phyloP scores from a whole-genome alignment of 2,329 filamentous ascomycete species.

The Trichoderma sp. region DNA sequence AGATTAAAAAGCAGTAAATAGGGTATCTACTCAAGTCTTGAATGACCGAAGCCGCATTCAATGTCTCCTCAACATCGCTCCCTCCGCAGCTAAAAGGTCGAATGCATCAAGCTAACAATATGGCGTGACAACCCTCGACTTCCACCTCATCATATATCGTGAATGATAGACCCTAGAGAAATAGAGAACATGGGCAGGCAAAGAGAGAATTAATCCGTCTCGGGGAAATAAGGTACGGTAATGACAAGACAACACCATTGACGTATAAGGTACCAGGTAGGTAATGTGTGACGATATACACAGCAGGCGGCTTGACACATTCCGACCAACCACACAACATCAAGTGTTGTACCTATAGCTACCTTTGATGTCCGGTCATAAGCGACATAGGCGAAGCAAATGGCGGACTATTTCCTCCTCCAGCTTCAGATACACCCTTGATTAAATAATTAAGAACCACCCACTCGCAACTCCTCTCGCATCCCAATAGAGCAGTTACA shows the following conservation, averaged over 20 bases:
- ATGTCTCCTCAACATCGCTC: background rate
- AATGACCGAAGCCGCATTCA: background rate
- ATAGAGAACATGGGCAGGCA: no score
- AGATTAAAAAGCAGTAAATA: no score
- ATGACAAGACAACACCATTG: background rate
- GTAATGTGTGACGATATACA: no score
- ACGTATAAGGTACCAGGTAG: no score
- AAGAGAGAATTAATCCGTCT: background rate
- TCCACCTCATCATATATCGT: background rate
- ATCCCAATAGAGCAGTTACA: background rate
- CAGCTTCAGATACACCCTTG: background rate
- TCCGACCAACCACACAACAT: no score
- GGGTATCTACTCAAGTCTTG: no score
- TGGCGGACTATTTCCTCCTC: background rate
- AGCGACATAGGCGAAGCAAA: background rate
- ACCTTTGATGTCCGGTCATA: no score
- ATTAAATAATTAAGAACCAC: no score
- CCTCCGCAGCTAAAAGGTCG: background rate
- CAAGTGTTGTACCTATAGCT: no score
- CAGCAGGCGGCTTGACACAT: no score
- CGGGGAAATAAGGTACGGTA: no score
- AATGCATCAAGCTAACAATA: conserved; percentile 13
- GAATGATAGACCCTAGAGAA: no score
- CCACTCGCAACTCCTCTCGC: background rate
- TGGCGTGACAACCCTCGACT: conserved; percentile 8